Percentiles rank a stretch among this genome's conserved stretches.
Conservation (phyloP, 345 rosid genomes). For the Eucalyptus fibrosa region DNA sequence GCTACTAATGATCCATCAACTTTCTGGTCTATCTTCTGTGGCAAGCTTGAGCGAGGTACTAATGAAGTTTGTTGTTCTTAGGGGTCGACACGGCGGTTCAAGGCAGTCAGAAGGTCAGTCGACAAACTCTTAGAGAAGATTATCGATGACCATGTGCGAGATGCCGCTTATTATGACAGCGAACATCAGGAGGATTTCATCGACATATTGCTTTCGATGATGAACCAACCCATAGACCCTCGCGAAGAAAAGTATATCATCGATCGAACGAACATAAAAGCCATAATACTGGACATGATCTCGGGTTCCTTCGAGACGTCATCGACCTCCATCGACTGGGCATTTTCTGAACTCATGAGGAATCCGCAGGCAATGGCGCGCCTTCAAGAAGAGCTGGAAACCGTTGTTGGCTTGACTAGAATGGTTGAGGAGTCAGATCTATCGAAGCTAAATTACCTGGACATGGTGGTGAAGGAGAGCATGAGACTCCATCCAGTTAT, state of each 20-base stretch:
- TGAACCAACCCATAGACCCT: neutral
- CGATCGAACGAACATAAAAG: conserved; percentile 1
- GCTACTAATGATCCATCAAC: neutral
- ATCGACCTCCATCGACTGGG: conserved; percentile 5
- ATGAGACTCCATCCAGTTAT: neutral
- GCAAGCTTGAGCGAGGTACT: neutral
- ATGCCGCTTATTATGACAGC: no score
- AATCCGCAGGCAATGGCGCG: conserved; percentile 3
- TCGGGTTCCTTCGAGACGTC: conserved; percentile 5
- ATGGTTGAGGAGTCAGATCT: conserved; percentile 4
- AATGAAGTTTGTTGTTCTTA: neutral
- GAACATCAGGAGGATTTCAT: neutral
- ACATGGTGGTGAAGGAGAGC: conserved; percentile 1
- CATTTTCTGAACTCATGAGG: neutral
- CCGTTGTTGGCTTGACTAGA: conserved; percentile 2
- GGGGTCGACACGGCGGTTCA: neutral
- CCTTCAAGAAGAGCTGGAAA: conserved; percentile 4
- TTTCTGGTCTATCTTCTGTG: neutral
- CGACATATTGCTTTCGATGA: neutral
- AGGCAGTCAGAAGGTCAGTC: neutral
- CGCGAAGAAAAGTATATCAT: neutral
- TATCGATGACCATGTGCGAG: neutral
- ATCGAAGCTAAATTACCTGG: neutral
- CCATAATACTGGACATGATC: conserved; percentile 11
- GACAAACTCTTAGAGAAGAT: neutral